Evolutionary conservation across 345 rosid genomes (phyloP).

Genomic region (Lenwebbia sp.): DNA sequence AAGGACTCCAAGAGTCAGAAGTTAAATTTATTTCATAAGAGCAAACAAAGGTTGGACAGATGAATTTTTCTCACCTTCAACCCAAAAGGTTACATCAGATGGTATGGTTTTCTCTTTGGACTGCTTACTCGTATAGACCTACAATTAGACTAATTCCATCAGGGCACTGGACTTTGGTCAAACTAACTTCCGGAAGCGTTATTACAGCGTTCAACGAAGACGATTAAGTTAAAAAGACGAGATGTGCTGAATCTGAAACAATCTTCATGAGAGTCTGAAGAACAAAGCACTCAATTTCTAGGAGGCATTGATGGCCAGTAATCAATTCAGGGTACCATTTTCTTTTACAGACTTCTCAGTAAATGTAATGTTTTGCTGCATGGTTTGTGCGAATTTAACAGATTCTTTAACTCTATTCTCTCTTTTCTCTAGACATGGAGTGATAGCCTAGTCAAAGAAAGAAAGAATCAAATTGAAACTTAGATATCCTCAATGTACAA

Average conservation of each 20-base stretch:
- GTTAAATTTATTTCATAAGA: neutral
- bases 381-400: neutral
- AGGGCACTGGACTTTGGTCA: neutral
- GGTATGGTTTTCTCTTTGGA: neutral
- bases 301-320: neutral
- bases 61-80: neutral
- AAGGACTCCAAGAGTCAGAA: neutral
- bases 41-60: neutral
- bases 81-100: neutral
- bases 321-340: neutral
- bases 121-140: neutral
- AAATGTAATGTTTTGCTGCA: neutral
- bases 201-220: neutral
- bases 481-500: neutral
- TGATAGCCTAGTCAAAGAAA: neutral
- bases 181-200: neutral
- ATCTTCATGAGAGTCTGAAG: too few species aligned
- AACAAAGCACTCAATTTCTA: too few species aligned
- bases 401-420: neutral
- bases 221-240: neutral
- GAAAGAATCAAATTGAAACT: neutral
- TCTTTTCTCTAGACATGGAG: neutral
- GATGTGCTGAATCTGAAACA: neutral
- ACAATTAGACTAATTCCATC: neutral
- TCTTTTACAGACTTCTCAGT: neutral